Evolutionary conservation across 1,284 basidiomycete genomes (phyloP).

Genomic region (Puccinia triticina): DNA sequence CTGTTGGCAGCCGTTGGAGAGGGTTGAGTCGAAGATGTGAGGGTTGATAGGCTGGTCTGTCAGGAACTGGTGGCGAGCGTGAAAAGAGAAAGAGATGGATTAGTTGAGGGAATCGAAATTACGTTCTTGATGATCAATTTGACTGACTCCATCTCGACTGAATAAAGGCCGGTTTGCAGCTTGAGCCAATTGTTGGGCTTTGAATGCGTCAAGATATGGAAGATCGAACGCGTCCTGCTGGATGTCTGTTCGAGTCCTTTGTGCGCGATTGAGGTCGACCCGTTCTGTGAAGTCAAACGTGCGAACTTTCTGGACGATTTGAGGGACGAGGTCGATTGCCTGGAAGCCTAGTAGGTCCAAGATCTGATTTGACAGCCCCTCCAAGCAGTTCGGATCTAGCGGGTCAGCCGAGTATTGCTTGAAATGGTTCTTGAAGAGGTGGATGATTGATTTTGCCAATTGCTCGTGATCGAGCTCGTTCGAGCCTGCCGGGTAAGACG

Average conservation of each 20-base stretch:
- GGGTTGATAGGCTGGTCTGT: slow-evolving; percentile 30
- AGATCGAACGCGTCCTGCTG: slow-evolving; percentile 11
- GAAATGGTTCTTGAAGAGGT: background rate
- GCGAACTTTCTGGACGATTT: background rate
- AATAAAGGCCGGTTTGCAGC: slow-evolving; percentile 27
- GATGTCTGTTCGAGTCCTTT: background rate
- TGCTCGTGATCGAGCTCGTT: background rate
- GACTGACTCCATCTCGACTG: slow-evolving; percentile 34
- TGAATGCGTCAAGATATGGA: slow-evolving; percentile 24
- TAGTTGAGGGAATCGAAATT: no score
- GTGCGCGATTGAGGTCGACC: background rate
- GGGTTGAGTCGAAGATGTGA: slow-evolving; percentile 44
- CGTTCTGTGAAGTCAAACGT: no score
- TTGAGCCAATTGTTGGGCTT: slow-evolving; percentile 24
- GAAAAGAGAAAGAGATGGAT: background rate
- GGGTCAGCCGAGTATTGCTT: background rate
- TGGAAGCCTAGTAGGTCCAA: slow-evolving; percentile 5
- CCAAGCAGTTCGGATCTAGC: background rate
- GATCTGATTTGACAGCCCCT: background rate
- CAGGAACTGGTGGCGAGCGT: slow-evolving; percentile 16
- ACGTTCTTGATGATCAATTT: background rate
- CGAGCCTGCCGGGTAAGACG: background rate
- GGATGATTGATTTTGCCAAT: background rate
- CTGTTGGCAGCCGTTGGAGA: slow-evolving; percentile 5
- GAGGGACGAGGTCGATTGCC: background rate